phyloP scores from a whole-genome alignment of 305 asterid genomes.

The Fraxinus dipetala region DNA sequence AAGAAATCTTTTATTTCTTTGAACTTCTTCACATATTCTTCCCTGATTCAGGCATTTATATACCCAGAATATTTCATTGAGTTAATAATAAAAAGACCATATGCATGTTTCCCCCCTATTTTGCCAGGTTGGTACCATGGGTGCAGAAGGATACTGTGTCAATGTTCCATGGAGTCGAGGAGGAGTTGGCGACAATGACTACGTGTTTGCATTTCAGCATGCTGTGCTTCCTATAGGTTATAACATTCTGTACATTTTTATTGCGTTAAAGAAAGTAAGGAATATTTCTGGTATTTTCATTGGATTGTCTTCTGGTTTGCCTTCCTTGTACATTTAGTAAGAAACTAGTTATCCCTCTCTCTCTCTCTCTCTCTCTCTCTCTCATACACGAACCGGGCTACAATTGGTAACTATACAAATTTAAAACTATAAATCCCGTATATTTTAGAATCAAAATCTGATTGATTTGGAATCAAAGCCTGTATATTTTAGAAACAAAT shows the following conservation, averaged over 20 bases:
- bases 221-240: conserved; percentile 93
- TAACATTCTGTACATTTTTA: conserved; percentile 1
- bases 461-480: not conserved
- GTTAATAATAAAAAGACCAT: not conserved
- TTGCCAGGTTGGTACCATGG: conserved; percentile 81
- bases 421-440: not conserved
- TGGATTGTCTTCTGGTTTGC: conserved; percentile 11
- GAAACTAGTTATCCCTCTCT: not conserved
- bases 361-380: not conserved
- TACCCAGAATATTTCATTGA: conserved; percentile 14
- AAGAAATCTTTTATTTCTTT: not conserved
- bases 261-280: conserved; percentile 10
- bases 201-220: conserved; percentile 85
- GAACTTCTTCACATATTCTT: not conserved
- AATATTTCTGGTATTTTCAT: not conserved
- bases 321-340: conserved; percentile 2
- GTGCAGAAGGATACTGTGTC: conserved; percentile 94
- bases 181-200: conserved; percentile 97
- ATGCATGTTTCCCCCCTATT: not conserved
- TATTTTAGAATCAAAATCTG: not conserved
- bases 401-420: not conserved
- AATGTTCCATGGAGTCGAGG: conserved; percentile 93
- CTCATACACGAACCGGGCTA: not conserved
- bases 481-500: not conserved
- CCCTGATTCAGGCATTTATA: conserved; percentile 1